Base-by-base conservation (phyloP, 768 basidiomycete genomes). In the Boletus pseudo-olivaceus region DNA sequence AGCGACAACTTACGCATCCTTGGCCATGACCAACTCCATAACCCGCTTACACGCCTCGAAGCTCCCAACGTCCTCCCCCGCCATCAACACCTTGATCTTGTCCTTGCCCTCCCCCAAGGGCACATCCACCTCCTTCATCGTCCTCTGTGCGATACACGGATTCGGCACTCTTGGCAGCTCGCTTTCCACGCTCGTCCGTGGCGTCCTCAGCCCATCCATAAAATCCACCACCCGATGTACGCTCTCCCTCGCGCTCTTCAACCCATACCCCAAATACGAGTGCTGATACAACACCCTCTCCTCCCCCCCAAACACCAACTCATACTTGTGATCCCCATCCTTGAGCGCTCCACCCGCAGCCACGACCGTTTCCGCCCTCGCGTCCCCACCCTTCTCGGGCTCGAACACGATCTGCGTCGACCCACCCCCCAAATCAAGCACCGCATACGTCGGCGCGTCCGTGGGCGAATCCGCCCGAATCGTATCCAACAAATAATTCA, bases 341-440 rank as follows among this genome's bases (percentile, higher is more conserved):
- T 78, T 82, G 55, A 88, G 73, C 51, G 59, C 63, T 32, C 65
- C 61, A 30, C 69, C 72, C 26, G 72, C 71, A 45, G 57, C 64
- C 17, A 1, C 26, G 7, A 12, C 33, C 33, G 5, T 14, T 15
- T 7, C 33, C 33, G 8, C 20, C 17, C 10, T 35, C 17, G 35
- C 35, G 26, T 61, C 59, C 27, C 72, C 71, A 29, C 78, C 78
- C 70, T 84, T 84, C 48, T 71, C 75, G 2, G 96, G 97, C 72
- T 95, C 87, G 63, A 98, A 98, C 54, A 97, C 94, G 69, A 98
- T 98, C 74, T 98, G 97, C 23, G 95, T 98, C 55, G 93, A 95
- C 30, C 90, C 97, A 3, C 97, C 97, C 5, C 97, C 97, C 46
- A 99, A 82, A 67, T 98, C 97, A 47, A 98, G 85, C 41, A 97